These are phyloP conservation scores for Moringa oleifera DNA, from an alignment of 345 rosid species.

Conservation along the genomic window DNA sequence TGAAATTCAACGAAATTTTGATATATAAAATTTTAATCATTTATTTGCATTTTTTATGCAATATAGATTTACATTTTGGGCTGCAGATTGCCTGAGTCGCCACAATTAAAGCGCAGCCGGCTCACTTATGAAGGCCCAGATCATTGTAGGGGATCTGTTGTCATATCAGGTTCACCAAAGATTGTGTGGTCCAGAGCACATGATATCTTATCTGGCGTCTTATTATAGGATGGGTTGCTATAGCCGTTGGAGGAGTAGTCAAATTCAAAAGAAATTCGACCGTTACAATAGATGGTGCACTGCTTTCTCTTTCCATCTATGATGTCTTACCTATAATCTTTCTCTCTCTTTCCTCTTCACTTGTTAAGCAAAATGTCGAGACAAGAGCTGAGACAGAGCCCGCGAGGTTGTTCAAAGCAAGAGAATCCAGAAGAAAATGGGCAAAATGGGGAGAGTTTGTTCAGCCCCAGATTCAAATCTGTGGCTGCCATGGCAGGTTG, in stretches of 20 bases:
- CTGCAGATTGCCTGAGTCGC: too few species aligned
- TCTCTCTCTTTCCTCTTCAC: slow-evolving; percentile 1
- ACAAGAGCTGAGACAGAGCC: slow-evolving; percentile 27
- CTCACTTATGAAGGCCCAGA: too few species aligned
- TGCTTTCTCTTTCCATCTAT: neutral
- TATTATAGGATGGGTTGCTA: neutral
- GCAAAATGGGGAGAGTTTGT: slow-evolving; percentile 31
- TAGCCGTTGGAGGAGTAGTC: slow-evolving; percentile 10
- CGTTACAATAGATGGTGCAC: slow-evolving; percentile 22
- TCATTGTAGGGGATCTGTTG: too few species aligned
- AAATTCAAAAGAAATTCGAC: slow-evolving; percentile 22
- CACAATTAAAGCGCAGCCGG: too few species aligned
- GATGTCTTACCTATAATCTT: neutral
- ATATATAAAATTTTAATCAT: too few species aligned
- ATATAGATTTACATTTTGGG: too few species aligned
- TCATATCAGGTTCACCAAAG: neutral
- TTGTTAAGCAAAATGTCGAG: slow-evolving; percentile 32
- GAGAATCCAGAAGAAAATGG: slow-evolving; percentile 20
- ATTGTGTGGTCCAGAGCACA: neutral
- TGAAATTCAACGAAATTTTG: too few species aligned
- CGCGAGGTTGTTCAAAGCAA: slow-evolving; percentile 24
- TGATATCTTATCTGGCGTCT: neutral
- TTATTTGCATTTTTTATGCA: too few species aligned
- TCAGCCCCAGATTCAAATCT: slow-evolving; percentile 85
- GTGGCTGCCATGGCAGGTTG: slow-evolving; percentile 95